These are phyloP conservation scores for Penicillium sp. DNA, from an alignment of 2,329 filamentous ascomycete species.

Conservation along the genomic window DNA sequence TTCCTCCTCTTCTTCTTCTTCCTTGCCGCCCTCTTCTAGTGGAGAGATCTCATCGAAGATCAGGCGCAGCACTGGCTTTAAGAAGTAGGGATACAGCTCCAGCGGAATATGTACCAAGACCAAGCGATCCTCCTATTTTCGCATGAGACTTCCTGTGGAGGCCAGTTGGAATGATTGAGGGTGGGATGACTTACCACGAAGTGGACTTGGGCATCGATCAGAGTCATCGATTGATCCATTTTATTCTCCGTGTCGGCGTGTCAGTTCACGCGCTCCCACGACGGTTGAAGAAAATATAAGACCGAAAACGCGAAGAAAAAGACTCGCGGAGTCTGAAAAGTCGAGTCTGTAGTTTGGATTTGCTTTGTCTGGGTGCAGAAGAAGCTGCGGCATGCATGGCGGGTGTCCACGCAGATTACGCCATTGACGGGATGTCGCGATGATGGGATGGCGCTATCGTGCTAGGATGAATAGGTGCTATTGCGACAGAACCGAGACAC, in stretches of 20 bases:
- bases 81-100: conserved; percentile 69
- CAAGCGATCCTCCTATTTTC: conserved; percentile 71
- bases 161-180: neutral
- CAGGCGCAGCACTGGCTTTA: conserved; percentile 83
- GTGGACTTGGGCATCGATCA: conserved; percentile 26
- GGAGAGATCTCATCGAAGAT: conserved; percentile 61
- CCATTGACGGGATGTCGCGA: conserved; percentile 18
- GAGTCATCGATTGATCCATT: conserved; percentile 24
- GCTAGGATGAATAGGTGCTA: too few species aligned
- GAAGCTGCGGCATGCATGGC: conserved; percentile 1
- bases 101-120: conserved; percentile 88
- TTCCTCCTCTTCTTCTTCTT: conserved; percentile 42
- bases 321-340: neutral
- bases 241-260: too few species aligned
- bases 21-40: conserved; percentile 42
- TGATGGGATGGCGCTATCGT: conserved; percentile 1
- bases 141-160: conserved; percentile 2
- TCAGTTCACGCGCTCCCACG: too few species aligned
- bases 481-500: conserved; percentile 7
- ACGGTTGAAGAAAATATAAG: too few species aligned
- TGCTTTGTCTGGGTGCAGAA: neutral
- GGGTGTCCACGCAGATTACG: conserved; percentile 16
- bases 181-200: conserved; percentile 19
- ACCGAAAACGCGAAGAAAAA: neutral
- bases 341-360: neutral